Evolutionary conservation across 345 rosid species (phyloP).

Genomic region (Brassica juncea): DNA sequence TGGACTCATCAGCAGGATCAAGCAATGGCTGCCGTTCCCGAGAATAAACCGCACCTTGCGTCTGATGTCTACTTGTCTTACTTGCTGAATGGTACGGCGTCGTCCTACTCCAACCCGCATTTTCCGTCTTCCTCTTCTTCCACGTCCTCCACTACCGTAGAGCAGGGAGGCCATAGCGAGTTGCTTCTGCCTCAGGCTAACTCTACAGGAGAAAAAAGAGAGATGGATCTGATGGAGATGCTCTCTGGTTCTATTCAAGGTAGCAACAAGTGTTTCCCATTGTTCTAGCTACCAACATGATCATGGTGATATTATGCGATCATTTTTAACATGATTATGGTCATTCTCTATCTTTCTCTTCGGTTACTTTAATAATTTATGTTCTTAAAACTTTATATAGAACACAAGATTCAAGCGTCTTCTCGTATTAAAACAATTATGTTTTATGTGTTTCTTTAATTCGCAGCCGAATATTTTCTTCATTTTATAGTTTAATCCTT

Average conservation of each 20-base stretch:
- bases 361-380: constrained; percentile 21
- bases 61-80: constrained; percentile 64
- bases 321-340: background rate
- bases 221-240: constrained; percentile 98
- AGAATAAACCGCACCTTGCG: constrained; percentile 38
- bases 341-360: constrained; percentile 11
- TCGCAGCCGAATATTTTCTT: background rate
- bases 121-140: constrained; percentile 26
- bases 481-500: background rate
- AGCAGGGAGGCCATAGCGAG: constrained; percentile 20
- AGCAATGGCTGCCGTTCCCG: constrained; percentile 17
- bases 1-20: constrained; percentile 17
- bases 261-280: constrained; percentile 36
- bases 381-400: constrained; percentile 2
- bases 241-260: constrained; percentile 53
- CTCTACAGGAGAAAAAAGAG: constrained; percentile 45
- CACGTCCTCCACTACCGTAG: constrained; percentile 26
- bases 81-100: constrained; percentile 55
- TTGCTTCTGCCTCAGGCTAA: constrained; percentile 35
- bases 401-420: background rate
- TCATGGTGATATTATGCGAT: constrained; percentile 4
- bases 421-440: constrained; percentile 9
- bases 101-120: constrained; percentile 27
- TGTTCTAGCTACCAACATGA: constrained; percentile 25
- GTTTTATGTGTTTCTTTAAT: constrained; percentile 14